Evolutionary conservation across 257 asterid species (phyloP).

Genomic region (Nicotiana noctiflora): DNA sequence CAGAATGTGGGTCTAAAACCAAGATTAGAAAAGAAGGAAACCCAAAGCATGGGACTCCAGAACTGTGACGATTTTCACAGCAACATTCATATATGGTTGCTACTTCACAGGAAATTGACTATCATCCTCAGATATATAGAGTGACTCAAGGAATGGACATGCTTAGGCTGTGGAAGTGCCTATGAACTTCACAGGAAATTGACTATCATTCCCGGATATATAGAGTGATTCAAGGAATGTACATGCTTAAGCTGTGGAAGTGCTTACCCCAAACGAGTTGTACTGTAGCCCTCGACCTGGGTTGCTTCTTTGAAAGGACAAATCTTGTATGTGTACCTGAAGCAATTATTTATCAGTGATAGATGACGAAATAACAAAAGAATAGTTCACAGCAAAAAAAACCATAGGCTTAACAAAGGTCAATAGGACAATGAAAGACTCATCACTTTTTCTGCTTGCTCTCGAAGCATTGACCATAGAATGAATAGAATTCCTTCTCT

Average conservation of each 20-base stretch:
- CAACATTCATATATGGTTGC: background rate
- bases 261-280: constrained; percentile 86
- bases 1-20: background rate
- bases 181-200: background rate
- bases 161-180: constrained; percentile 5
- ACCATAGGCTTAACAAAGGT: background rate
- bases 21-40: background rate
- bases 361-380: constrained; percentile 12
- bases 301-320: constrained; percentile 94
- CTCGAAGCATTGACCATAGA: constrained; percentile 90
- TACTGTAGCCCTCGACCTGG: constrained; percentile 90
- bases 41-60: background rate
- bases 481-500: constrained; percentile 87
- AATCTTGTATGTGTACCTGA: constrained; percentile 85
- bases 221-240: background rate
- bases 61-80: background rate
- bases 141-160: background rate
- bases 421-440: constrained; percentile 15
- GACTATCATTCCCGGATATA: background rate
- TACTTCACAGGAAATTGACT: background rate
- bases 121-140: background rate
- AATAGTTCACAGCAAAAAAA: background rate
- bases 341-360: constrained; percentile 18
- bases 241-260: constrained; percentile 13
- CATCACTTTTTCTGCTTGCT: constrained; percentile 81